Base-by-base conservation (phyloP, 768 basidiomycete genomes). In the Boletus sp. region DNA sequence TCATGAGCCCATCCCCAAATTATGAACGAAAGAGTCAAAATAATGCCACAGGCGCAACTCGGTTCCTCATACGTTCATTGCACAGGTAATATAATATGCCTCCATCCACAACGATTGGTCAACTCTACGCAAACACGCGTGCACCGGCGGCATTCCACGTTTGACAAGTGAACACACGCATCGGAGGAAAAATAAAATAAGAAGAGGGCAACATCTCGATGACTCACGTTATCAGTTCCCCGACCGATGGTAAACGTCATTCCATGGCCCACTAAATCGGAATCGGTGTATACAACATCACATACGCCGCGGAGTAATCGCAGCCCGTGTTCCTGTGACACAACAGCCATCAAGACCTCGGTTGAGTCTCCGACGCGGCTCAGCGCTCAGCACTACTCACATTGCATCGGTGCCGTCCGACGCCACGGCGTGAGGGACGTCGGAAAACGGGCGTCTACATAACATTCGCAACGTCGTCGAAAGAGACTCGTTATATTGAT, bases 401-500 rank as follows among this genome's bases (percentile, higher is more conserved):
- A 95, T 95, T 7, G 92, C 94, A 77, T 95, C 94, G 39, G 91
- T 89, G 3, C 92, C 92, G 77, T 95, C n/a, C n/a, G n/a, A n/a
- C n/a, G n/a, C n/a, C n/a, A n/a, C n/a, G n/a, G n/a, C n/a, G 88
- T 87, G 57, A 94, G 74, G n/a, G 89, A 92, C 12, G 92, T 96
- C 1, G 92, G 93, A 75, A 94, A 96, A 30, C 92, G 87, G 42
- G 94, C 80, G 76, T 94, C 92, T 92, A 56, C 7, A 24, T 37
- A 24, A 6, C 5, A 48, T 4, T 17, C 20, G 20, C 11, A 7
- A 20, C 1, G 18, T 10, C 35, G 32, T 47, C 28, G 29, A 33
- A 41, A 15, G 20, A 36, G 41, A 18, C 33, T 14, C 12, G 29
- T 28, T 7, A 7, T 24, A 24, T 46, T 15, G 42, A 29, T 10